Base-by-base conservation (phyloP, 1,284 basidiomycete species). In the Pseudozyma thailandica region DNA sequence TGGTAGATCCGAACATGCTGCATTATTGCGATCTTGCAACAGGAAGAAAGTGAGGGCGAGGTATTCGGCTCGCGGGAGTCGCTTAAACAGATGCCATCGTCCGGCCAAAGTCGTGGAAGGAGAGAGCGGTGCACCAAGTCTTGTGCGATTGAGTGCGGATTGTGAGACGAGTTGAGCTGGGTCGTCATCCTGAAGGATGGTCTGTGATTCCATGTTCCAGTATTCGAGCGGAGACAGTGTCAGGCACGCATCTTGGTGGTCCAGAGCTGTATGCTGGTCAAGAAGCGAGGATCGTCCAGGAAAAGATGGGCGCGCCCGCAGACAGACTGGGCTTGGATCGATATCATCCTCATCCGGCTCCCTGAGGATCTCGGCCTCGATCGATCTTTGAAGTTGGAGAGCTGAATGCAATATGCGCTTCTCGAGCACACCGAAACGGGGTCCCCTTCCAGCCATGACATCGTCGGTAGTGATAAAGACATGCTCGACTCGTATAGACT, bases 391-490 rank as follows among this genome's bases (percentile, higher is more conserved):
- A 31, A 82, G 50, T 23, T 64, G 58, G 5, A 77, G 68, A 4
- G 79, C 78, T 2, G 77, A 74, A 33, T 73, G 54, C 23, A 82
- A 52, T 31, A 80, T 73, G 30, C 69, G 74, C 18, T 72, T 65
- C 15, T 80, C 63, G 8, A 81, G 64, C 2, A 76, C 73, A 46
- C 79, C 79, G 23, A 74, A 73, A 3, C 74, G 64, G 21, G 73
- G 68, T 10, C 77, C 80, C 12, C 54, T 49, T 20, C 79, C 80
- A 6, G 59, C 58, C 48, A 78, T 74, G 31, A 80, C 69, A 26
- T 77, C 74, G 48, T 82, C 78, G 28, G 80, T 75, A 13, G 80
- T 81, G 39, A 82, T 48, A 30, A 82, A 72, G 53, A 81, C 74
- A 52, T 82, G 80, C 25, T 78, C 79, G 37, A 82, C 72, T 10